Percentiles rank a stretch among this genome's conserved stretches.
phyloP scores from a whole-genome alignment of 169 alveolate species.

The Eimeria praecox region DNA sequence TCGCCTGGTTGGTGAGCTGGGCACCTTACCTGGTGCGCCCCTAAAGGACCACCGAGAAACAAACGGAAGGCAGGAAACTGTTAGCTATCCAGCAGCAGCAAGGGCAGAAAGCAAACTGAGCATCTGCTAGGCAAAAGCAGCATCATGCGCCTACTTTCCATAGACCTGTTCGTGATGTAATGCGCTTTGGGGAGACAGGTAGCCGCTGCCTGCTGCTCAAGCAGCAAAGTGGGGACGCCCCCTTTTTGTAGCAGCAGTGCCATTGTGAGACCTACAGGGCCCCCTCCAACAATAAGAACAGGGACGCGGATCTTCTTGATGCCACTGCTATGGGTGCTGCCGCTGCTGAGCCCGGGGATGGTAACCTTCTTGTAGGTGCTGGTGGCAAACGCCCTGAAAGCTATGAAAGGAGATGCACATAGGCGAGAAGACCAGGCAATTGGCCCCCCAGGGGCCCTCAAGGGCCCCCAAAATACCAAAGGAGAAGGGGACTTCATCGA shows the following conservation, averaged over 20 bases:
- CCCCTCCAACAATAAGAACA: constrained; percentile 95
- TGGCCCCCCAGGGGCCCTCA: constrained; percentile 2
- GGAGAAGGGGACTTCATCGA: not conserved
- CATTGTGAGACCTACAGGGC: constrained; percentile 96
- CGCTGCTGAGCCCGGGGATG: not conserved
- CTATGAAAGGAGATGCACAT: not conserved
- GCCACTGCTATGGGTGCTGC: not conserved
- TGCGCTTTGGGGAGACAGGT: constrained; percentile 95
- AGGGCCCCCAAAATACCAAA: not conserved
- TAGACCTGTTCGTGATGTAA: constrained; percentile 93
- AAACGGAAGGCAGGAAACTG: not conserved
- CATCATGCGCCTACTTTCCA: constrained; percentile 91
- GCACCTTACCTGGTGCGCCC: not conserved
- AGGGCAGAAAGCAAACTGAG: not conserved
- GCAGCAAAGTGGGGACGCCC: constrained; percentile 90
- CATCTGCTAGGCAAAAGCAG: not conserved
- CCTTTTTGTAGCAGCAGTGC: constrained; percentile 90
- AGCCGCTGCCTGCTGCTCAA: constrained; percentile 88
- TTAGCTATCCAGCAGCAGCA: not conserved
- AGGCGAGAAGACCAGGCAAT: not conserved
- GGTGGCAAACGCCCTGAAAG: not conserved
- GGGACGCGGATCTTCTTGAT: constrained; percentile 12
- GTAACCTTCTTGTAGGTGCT: not conserved
- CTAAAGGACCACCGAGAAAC: not conserved
- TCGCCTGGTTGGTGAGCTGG: not conserved